These are phyloP conservation scores for Tubosaeta sp. DNA, from an alignment of 768 basidiomycete genomes.

Conservation along the genomic window DNA sequence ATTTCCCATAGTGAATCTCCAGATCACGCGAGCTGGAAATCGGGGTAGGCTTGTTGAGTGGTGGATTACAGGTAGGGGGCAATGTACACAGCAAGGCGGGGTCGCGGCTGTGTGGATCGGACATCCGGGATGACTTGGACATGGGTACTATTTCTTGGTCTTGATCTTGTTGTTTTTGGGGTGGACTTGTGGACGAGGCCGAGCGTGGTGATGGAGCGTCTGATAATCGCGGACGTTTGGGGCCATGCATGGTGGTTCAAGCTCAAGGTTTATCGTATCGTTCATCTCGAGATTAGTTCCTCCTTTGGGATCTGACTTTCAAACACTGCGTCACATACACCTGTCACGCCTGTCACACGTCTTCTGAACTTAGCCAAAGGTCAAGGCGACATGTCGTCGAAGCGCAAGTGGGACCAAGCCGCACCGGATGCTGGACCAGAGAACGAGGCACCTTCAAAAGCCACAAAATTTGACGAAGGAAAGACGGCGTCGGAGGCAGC, in stretches of 20 bases:
- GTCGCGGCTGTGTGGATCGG: constrained; percentile 19
- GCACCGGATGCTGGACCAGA: constrained; percentile 42
- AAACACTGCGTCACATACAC: constrained; percentile 11
- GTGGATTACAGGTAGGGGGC: constrained; percentile 76
- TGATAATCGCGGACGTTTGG: constrained; percentile 32
- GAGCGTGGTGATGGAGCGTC: constrained; percentile 34
- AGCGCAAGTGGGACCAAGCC: constrained; percentile 81
- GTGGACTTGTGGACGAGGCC: constrained; percentile 8
- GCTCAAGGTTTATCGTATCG: neutral
- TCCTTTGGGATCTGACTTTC: constrained; percentile 16
- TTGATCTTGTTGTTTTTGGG: constrained; percentile 5
- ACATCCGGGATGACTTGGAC: constrained; percentile 31
- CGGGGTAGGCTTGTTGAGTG: constrained; percentile 52
- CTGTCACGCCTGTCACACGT: constrained; percentile 14
- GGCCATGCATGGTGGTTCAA: constrained; percentile 15
- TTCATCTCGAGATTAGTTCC: neutral
- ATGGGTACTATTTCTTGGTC: constrained; percentile 25
- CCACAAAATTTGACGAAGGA: constrained; percentile 43
- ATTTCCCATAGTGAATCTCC: constrained; percentile 78
- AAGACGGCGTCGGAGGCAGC: constrained; percentile 56
- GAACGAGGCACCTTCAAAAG: constrained; percentile 41
- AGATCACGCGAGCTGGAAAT: constrained; percentile 65
- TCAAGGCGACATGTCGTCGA: constrained; percentile 49
- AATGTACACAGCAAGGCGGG: constrained; percentile 62
- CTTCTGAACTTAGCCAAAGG: neutral